Conservation (phyloP, 2,329 filamentous ascomycete species). For the Alternaria sp. region DNA sequence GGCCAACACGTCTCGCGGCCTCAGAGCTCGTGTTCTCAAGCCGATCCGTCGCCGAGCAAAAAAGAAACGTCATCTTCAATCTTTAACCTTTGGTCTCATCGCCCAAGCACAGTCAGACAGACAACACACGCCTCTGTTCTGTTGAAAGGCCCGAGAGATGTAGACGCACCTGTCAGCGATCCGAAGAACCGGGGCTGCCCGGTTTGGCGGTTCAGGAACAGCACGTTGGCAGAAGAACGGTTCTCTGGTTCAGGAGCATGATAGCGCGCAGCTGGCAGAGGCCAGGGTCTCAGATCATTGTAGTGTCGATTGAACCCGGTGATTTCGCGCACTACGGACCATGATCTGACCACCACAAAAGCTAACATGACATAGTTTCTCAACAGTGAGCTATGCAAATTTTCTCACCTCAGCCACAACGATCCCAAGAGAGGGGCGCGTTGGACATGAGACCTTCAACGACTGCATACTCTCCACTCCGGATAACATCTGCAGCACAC, state of each 20-base stretch:
- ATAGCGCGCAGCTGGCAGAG: slow-evolving; percentile 1
- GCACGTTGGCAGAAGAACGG: background rate
- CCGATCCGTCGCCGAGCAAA: background rate
- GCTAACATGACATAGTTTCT: background rate
- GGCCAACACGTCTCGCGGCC: background rate
- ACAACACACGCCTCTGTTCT: background rate
- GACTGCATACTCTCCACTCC: background rate
- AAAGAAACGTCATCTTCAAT: background rate
- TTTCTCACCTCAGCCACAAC: background rate
- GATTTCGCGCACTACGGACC: background rate
- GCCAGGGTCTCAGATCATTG: slow-evolving; percentile 2
- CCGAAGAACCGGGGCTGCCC: background rate
- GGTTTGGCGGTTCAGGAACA: background rate
- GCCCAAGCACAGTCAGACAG: background rate
- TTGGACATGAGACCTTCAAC: background rate
- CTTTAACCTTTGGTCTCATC: background rate
- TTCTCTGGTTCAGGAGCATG: background rate
- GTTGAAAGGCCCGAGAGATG: background rate
- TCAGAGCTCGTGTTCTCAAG: background rate
- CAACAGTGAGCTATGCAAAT: background rate
- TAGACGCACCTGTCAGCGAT: background rate
- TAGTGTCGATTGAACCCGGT: background rate
- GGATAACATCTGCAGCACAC: background rate
- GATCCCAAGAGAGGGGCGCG: background rate
- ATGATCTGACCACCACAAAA: background rate